Evolutionary conservation across 2,329 filamentous ascomycete species (phyloP).

Genomic region (Trichoderma polysporum): DNA sequence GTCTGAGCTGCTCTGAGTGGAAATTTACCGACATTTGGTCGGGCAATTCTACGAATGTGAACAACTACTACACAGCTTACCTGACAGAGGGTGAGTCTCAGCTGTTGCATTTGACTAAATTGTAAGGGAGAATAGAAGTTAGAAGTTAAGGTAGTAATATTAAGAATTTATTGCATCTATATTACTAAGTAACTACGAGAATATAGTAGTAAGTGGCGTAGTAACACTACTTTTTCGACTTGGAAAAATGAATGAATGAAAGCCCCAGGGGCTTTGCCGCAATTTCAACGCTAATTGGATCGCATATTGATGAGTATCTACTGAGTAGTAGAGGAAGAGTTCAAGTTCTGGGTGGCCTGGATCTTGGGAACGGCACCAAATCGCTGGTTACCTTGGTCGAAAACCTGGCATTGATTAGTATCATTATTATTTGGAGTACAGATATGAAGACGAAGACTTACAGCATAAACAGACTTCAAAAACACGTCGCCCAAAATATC

Average conservation of each 20-base stretch:
- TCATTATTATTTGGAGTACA: neutral
- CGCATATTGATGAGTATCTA: neutral
- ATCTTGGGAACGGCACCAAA: conserved; percentile 13
- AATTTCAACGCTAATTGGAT: no score
- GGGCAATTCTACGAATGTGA: neutral
- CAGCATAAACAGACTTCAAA: conserved; percentile 12
- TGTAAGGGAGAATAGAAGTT: neutral
- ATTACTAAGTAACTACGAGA: conserved; percentile 8
- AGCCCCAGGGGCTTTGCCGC: neutral
- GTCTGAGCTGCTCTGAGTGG: neutral
- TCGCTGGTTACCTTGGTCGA: conserved; percentile 15
- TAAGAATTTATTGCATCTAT: neutral
- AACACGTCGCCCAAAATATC: conserved; percentile 14
- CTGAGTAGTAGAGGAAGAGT: neutral
- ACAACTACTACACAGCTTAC: neutral
- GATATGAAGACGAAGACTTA: neutral
- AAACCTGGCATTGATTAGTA: neutral
- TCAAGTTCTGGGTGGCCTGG: conserved; percentile 1
- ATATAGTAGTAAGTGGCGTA: no score
- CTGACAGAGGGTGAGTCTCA: neutral
- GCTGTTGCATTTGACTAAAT: neutral
- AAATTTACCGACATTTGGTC: neutral
- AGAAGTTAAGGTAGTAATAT: neutral
- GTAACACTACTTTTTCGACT: conserved; percentile 4
- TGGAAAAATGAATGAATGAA: neutral